Base-by-base conservation (phyloP, 495 filamentous ascomycete species). In the Chaetomium cochliodes region DNA sequence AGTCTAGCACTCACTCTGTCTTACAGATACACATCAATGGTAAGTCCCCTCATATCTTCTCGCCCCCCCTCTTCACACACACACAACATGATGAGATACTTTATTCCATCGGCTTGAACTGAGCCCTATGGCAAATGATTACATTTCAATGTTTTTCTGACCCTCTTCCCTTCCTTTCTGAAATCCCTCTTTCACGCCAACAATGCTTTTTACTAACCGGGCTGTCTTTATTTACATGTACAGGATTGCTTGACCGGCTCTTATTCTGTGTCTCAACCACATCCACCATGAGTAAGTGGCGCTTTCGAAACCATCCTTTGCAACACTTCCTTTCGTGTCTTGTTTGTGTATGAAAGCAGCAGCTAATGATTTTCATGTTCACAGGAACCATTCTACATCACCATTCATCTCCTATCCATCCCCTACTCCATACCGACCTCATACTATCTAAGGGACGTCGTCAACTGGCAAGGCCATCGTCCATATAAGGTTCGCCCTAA, bases 401-500 rank as follows among this genome's bases (percentile, higher is more conserved):
- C 28, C 28, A 30, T 30, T 30, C 6, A 30, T 30, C 28, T 3
- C 28, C 28, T 3, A 30, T 2, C 28, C 28, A 11, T 58, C 7
- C 3, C 55, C 37, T 2, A 42, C 1, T 8, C 0, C 44, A 47
- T 2, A 1, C 20, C 37, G 2, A 3, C 13, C 23, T 46, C 23
- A 12, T 37, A 9, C 25, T 12, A 50, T 13, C 28, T 25, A 60
- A 20, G 26, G 23, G 42, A 33, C n/a, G 58, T 60, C 28, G 58
- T 39, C 26, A 18, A 33, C 41, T 6, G 26, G 20, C 23, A 23
- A 13, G 13, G 37, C 44, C 57, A 22, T 60, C 58, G 58, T 60
- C 58, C n/a, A 60, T 22, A 15, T 60, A 60, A 60, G 58, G 58
- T 50, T 60, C 2, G 30, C 58, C 8, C 26, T 7, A 16, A 7